These are phyloP conservation scores for Lupinus albus DNA, from an alignment of 306 rosid species.

Conservation along the genomic window DNA sequence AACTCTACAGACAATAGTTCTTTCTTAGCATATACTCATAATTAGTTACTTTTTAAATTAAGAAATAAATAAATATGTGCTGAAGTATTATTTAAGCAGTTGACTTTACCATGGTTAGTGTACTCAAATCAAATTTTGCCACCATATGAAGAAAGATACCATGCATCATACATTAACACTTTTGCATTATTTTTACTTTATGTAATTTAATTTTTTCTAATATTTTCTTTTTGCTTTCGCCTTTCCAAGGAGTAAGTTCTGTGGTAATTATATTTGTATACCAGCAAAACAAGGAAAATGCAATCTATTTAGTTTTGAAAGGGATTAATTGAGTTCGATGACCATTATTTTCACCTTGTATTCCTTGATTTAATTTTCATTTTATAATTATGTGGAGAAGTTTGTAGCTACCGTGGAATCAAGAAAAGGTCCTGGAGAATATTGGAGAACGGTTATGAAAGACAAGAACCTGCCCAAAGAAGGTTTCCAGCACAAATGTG, in stretches of 20 bases:
- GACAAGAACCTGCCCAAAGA: conserved; percentile 22
- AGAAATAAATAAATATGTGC: no score
- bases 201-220: not conserved
- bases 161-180: not conserved
- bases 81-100: no score
- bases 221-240: not conserved
- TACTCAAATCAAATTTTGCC: no score
- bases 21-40: no score
- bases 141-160: not conserved
- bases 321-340: not conserved
- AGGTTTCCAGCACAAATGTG: conserved; percentile 1
- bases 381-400: conserved; percentile 11
- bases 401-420: conserved; percentile 7
- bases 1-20: no score
- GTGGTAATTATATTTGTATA: no score
- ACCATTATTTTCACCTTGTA: not conserved
- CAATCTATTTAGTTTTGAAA: not conserved
- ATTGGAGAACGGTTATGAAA: conserved; percentile 40
- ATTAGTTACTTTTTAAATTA: no score
- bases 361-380: not conserved
- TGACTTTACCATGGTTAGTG: no score
- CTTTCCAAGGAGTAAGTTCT: not conserved
- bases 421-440: conserved; percentile 32
- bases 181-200: not conserved
- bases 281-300: conserved; percentile 4